Conservation (phyloP, 441 rosid species). For the Dalechampia spathulata region DNA sequence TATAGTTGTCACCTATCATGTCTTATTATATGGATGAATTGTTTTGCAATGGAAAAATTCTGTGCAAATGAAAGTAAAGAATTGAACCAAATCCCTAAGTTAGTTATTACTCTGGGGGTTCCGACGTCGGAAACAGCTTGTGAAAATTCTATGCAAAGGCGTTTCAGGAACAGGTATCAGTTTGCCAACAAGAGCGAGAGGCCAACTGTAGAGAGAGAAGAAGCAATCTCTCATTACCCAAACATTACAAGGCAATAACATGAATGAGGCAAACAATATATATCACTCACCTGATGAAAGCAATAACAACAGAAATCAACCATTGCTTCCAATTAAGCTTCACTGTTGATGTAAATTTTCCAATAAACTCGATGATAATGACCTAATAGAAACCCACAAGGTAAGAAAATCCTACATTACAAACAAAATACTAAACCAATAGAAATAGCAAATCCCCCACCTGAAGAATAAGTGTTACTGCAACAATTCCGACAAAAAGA, state of each 20-base stretch:
- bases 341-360: slow-evolving; percentile 68
- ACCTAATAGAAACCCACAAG: slow-evolving; percentile 28
- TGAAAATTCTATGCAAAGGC: slow-evolving; percentile 41
- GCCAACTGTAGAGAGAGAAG: slow-evolving; percentile 58
- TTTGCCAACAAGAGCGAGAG: slow-evolving; percentile 69
- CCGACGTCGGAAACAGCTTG: slow-evolving; percentile 12
- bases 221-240: background rate
- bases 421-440: background rate
- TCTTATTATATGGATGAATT: no score
- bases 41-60: no score
- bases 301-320: slow-evolving; percentile 57
- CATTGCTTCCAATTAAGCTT: slow-evolving; percentile 74
- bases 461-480: slow-evolving; percentile 71
- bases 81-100: background rate
- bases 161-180: slow-evolving; percentile 68
- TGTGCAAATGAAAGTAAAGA: background rate
- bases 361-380: slow-evolving; percentile 68
- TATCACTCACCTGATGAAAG: slow-evolving; percentile 47
- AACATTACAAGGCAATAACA: background rate
- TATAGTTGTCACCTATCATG: no score
- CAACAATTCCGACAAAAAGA: slow-evolving; percentile 69
- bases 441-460: slow-evolving; percentile 20
- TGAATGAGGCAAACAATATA: background rate
- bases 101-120: slow-evolving; percentile 19
- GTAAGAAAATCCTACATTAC: background rate